Conservation (phyloP, 306 rosid species). For the Ceratonia siliqua region DNA sequence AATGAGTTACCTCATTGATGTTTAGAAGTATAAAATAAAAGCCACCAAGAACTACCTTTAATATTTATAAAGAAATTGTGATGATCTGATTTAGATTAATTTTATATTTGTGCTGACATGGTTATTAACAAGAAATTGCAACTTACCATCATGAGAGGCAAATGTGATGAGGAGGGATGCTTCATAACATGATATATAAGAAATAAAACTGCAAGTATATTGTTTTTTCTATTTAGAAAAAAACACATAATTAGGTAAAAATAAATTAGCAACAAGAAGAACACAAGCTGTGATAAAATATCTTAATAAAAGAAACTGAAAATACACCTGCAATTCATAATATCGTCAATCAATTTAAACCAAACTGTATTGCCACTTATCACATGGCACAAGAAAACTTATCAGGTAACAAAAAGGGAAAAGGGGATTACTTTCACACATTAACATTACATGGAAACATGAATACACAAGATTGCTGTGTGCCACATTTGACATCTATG, state of each 20-base stretch:
- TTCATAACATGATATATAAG: constrained; percentile 28
- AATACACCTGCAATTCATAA: constrained; percentile 52
- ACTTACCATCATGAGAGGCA: constrained; percentile 30
- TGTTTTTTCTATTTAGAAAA: constrained; percentile 6
- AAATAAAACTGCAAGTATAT: not conserved
- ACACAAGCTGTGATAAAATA: constrained; percentile 40
- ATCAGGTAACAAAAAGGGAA: constrained; percentile 44
- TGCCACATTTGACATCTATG: constrained; percentile 65
- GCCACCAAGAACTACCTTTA: constrained; percentile 24
- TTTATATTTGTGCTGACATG: constrained; percentile 1
- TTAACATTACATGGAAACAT: constrained; percentile 60
- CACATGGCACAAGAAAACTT: constrained; percentile 43
- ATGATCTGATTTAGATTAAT: not conserved
- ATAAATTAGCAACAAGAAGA: constrained; percentile 15
- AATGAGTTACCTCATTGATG: constrained; percentile 4
- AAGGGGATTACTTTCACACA: constrained; percentile 48
- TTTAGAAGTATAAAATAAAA: constrained; percentile 7
- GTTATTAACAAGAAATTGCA: constrained; percentile 18
- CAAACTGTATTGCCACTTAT: constrained; percentile 41
- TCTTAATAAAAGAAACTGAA: constrained; percentile 23
- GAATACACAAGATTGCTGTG: constrained; percentile 65
- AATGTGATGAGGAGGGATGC: constrained; percentile 11
- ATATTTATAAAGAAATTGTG: not conserved
- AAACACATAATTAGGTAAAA: constrained; percentile 14
- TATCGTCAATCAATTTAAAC: constrained; percentile 43